Conservation (phyloP, 2,329 filamentous ascomycete species). For the Penicillium sp. region DNA sequence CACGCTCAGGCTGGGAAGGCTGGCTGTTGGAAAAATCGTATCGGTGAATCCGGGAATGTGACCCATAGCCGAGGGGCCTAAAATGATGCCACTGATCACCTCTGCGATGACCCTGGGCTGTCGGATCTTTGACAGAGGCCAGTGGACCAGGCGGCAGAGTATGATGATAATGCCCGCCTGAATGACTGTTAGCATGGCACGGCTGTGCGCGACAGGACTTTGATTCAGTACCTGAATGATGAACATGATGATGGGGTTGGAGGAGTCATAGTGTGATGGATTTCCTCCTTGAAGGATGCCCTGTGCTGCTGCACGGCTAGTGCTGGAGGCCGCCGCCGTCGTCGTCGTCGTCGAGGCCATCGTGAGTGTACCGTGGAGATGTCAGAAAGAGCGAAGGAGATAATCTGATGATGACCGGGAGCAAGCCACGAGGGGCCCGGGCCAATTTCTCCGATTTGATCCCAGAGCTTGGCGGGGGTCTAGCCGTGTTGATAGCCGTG, state of each 20-base stretch:
- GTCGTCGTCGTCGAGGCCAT: too few relatives aligned
- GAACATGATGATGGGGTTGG: constrained; percentile 71
- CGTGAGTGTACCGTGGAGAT: too few relatives aligned
- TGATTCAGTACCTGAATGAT: constrained; percentile 64
- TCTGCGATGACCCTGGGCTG: constrained; percentile 83
- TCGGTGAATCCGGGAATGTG: constrained; percentile 74
- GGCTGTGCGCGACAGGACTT: not conserved
- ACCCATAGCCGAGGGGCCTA: constrained; percentile 86
- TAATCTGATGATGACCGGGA: too few relatives aligned
- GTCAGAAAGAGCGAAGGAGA: too few relatives aligned
- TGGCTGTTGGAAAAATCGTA: constrained; percentile 72
- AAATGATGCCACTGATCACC: constrained; percentile 77
- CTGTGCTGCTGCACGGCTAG: too few relatives aligned
- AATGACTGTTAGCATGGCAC: not conserved
- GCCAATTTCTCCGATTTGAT: too few relatives aligned
- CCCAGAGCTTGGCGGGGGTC: too few relatives aligned
- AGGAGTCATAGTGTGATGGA: constrained; percentile 65
- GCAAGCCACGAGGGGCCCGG: too few relatives aligned
- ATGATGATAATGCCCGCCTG: constrained; percentile 69
- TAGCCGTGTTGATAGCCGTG: too few relatives aligned
- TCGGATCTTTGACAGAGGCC: constrained; percentile 70
- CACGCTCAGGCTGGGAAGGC: constrained; percentile 71
- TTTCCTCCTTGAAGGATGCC: constrained; percentile 71
- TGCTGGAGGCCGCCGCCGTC: too few relatives aligned
- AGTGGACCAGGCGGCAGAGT: constrained; percentile 72